These are phyloP conservation scores for Wallemia mellicola DNA, from an alignment of 1,284 basidiomycete species.

Conservation along the genomic window DNA sequence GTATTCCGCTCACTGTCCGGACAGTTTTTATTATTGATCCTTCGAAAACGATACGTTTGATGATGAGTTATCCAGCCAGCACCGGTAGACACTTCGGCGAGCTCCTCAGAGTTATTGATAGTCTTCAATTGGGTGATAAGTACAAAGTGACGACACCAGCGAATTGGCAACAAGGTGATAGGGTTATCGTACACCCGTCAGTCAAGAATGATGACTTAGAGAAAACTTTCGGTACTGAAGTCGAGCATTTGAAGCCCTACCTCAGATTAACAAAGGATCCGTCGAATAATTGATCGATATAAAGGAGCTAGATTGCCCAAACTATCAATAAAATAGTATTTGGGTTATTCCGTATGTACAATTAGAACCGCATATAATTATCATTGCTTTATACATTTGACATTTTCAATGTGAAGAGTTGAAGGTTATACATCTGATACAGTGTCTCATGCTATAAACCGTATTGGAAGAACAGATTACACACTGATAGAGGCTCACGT, in stretches of 20 bases:
- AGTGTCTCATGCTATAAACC: no score
- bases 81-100: slow-evolving; percentile 34
- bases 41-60: slow-evolving; percentile 50
- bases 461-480: no score
- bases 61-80: slow-evolving; percentile 12
- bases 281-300: no score
- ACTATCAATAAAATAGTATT: no score
- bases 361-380: no score
- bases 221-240: slow-evolving; percentile 45
- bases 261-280: background rate
- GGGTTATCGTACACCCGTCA: slow-evolving; percentile 79
- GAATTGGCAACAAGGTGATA: slow-evolving; percentile 78
- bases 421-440: no score
- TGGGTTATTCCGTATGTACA: no score
- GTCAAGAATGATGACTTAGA: slow-evolving; percentile 68
- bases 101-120: slow-evolving; percentile 52
- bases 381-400: no score
- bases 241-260: background rate
- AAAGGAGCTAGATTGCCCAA: no score
- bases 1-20: slow-evolving; percentile 60
- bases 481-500: no score
- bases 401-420: no score
- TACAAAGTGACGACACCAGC: slow-evolving; percentile 46
- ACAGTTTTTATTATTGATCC: slow-evolving; percentile 86
- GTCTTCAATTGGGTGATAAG: slow-evolving; percentile 80